These are phyloP conservation scores for Antitrichia curtipendula DNA, from an alignment of 225 moss, liverwort and hornwort species.

Conservation along the genomic window DNA sequence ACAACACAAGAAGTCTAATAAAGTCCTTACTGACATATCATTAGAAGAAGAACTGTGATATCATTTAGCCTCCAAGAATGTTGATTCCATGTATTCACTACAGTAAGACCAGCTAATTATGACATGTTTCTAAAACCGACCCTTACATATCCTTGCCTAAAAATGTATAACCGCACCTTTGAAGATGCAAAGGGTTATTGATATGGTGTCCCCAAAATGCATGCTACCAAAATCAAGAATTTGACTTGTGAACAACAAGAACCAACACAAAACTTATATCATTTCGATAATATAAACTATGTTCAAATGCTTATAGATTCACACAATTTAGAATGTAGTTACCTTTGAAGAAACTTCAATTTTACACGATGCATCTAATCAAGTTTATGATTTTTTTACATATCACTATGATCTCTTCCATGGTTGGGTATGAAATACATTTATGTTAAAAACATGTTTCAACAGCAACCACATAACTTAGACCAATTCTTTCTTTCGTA, in stretches of 20 bases:
- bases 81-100: not conserved
- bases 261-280: not conserved
- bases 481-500: not conserved
- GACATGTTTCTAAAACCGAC: not conserved
- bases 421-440: not conserved
- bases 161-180: fast-evolving
- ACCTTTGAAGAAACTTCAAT: not conserved
- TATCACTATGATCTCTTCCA: not conserved
- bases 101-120: not conserved
- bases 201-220: not conserved
- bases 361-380: not conserved
- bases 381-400: too few species aligned
- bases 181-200: not conserved
- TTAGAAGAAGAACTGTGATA: not conserved
- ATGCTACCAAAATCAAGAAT: not conserved
- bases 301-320: not conserved
- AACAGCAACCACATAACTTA: not conserved
- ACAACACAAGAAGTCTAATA: too few species aligned
- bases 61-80: not conserved
- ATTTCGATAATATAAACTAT: not conserved
- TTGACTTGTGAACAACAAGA: not conserved
- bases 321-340: not conserved
- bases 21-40: too few species aligned
- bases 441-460: not conserved
- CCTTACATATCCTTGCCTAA: not conserved